Evolutionary conservation across 768 basidiomycete genomes (phyloP), one percentile per base, ranked within the genome.

Genomic region (Suillus ampliporus): DNA sequence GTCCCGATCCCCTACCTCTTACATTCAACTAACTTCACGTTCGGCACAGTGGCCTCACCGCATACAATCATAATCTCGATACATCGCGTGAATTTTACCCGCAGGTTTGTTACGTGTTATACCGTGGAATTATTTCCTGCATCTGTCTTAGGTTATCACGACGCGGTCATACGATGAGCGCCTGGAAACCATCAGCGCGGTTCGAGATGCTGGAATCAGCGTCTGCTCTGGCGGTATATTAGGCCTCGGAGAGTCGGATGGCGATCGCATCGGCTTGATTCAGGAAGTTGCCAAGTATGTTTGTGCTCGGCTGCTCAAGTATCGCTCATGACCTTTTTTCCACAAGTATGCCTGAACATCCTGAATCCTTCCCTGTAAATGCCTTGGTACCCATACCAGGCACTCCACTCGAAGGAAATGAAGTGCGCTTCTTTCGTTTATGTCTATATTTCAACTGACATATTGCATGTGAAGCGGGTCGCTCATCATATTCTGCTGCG

Each of bases 361-460:
- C 97, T n/a, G 97, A 99, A 75, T 96, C 94, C 5, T 99, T 99
- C 83, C 97, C 97, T 1, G 96, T 99, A 64, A 99, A 99, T 75
- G 96, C 97, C 15, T 83, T 99, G 61, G 97, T 99, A 2, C 95
- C 97, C 15, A 98, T 99, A 64, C 83, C 90, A 67, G 97, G 97
- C 40, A 99, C 97, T 6, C 97, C 97, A 14, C 78, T 99, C 51
- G 95, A 95, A 76, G 80, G 84, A 63, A 99, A 99, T 71, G 91
- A 96, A 76, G 95, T 90, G 69, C 66, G 80, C 70, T 57, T 38
- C 17, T 5, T 41, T 23, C 14, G 28, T 58, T 41, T 46, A 17
- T n/a, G 23, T 53, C 28, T 17, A 15, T 31, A 28, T 61, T 57
- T n/a, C 8, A 38, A 43, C 65, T 69, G 54, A 71, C 43, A 50